Base-by-base conservation (phyloP, 441 rosid species). In the Populus hybrid region DNA sequence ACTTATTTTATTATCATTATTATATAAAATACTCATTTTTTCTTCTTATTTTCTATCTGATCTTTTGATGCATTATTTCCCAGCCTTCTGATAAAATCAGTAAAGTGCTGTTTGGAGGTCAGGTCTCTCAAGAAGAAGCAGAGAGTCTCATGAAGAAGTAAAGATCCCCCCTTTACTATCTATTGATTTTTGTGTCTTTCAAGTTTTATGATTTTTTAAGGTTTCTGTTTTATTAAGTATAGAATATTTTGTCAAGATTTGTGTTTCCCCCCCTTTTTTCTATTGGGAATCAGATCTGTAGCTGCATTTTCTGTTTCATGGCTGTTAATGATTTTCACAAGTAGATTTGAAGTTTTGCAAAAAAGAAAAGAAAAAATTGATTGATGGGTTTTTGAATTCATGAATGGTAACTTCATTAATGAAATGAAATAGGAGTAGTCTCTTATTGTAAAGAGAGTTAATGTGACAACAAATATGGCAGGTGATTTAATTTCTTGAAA, bases 21-120 rank as follows among this genome's bases (percentile, higher is more conserved):
- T 21, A 8, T 23, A 9, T 61, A 61, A 61, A 61, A 0, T 61
- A 61, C 26, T 21, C 14, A 3, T 40, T 11, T 9, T 4, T 61
- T 21, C 9, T 61, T 21, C 66, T 23, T 46, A 14, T 14, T 61
- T 23, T 21, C 26, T 9, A 21, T 61, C 66, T 69, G 18, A 23
- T 1, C 63, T 30, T 53, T n/a, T 35, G 8, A 28, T 35, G 24
- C 66, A 38, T n/a, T 23, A 4, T 16, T 78, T 12, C 61, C 57
- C 63, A 96, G 99, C 98, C 98, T 72, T 96, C 99, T 36, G 98
- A 95, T 88, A 97, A 98, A 82, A 90, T 96, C 81, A 87, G 93
- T 67, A 96, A 88, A 83, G 98, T 92, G 79, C 97, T 96, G 78
- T 96, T 94, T 79, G 99, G 99, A 6, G 99, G 99, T 66, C 98